A percentile compares a stretch with the other conserved stretches of the same genome.
These are phyloP conservation scores for Zasmidium citrigriseum DNA, from an alignment of 2,329 filamentous ascomycete species.

Conservation along the genomic window DNA sequence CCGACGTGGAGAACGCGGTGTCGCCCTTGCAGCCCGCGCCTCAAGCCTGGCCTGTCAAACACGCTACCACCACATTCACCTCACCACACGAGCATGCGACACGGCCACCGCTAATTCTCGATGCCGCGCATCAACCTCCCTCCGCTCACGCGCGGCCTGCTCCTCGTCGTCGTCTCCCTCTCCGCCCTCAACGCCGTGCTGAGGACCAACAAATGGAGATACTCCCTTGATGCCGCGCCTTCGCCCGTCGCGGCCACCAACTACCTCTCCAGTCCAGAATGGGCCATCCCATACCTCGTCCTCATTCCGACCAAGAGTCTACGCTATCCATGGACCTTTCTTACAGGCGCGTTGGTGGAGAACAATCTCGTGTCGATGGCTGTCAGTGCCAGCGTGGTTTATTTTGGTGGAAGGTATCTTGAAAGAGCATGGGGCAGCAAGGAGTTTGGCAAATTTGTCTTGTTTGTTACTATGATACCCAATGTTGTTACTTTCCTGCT, in stretches of 20 bases:
- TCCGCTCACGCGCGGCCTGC: slow-evolving; percentile 80
- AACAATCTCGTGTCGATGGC: slow-evolving; percentile 85
- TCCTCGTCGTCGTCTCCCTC: slow-evolving; percentile 73
- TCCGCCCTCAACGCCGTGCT: slow-evolving; percentile 81
- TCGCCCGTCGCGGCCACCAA: slow-evolving; percentile 31
- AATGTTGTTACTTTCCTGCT: slow-evolving; percentile 74
- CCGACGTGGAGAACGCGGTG: neutral
- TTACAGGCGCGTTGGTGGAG: slow-evolving; percentile 85
- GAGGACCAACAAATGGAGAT: slow-evolving; percentile 67
- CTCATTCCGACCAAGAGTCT: slow-evolving; percentile 81
- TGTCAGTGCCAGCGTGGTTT: slow-evolving; percentile 76
- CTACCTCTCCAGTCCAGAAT: slow-evolving; percentile 33
- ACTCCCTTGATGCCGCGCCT: slow-evolving; percentile 29
- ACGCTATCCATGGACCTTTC: slow-evolving; percentile 89
- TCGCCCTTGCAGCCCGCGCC: neutral
- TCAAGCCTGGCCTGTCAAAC: neutral
- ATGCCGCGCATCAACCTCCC: slow-evolving; percentile 78
- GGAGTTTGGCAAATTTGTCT: slow-evolving; percentile 88
- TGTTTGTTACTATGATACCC: slow-evolving; percentile 74
- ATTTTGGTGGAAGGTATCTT: slow-evolving; percentile 90
- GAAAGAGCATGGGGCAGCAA: slow-evolving; percentile 93
- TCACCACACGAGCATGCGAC: slow-evolving; percentile 9
- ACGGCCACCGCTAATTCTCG: slow-evolving; percentile 9
- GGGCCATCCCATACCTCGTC: slow-evolving; percentile 73
- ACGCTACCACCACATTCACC: neutral